Percentiles rank a stretch among this genome's conserved stretches.
phyloP scores from a whole-genome alignment of 768 basidiomycete species.

The Myochromella boudieri region DNA sequence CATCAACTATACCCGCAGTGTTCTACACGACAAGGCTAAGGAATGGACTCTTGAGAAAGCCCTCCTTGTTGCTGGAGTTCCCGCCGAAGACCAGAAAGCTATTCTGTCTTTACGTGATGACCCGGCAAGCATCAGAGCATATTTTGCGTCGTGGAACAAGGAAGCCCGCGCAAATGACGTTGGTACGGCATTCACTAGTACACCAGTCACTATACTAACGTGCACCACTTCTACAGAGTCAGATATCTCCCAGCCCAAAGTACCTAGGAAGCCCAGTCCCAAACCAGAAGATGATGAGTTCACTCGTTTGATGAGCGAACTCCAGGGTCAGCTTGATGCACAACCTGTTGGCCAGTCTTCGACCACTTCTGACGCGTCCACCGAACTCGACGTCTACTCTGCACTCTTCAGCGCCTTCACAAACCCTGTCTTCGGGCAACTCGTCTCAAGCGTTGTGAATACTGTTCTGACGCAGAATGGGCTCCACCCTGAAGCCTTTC shows the following conservation, averaged over 20 bases:
- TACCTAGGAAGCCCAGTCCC: too few species aligned
- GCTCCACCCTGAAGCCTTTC: background rate
- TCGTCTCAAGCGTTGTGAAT: background rate
- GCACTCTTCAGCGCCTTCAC: background rate
- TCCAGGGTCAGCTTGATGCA: too few species aligned
- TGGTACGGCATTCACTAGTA: background rate
- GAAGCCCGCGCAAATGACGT: constrained; percentile 3
- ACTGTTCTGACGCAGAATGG: constrained; percentile 1
- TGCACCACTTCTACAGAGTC: too few species aligned
- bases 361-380: too few species aligned
- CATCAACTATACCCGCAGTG: constrained; percentile 8
- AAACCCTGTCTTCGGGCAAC: constrained; percentile 7
- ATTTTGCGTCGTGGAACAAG: constrained; percentile 3
- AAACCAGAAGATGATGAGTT: too few species aligned
- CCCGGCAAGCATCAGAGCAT: background rate
- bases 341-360: too few species aligned
- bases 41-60: constrained; percentile 9
- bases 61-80: constrained; percentile 3
- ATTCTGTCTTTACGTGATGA: background rate
- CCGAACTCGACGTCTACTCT: constrained; percentile 1
- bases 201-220: background rate
- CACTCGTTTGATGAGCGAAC: too few species aligned
- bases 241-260: too few species aligned
- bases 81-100: background rate
- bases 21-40: constrained; percentile 1